Percentiles rank a stretch among this genome's conserved stretches.
Evolutionary conservation across 2,329 filamentous ascomycete genomes (phyloP).

Genomic region (Fusarium nodosum): DNA sequence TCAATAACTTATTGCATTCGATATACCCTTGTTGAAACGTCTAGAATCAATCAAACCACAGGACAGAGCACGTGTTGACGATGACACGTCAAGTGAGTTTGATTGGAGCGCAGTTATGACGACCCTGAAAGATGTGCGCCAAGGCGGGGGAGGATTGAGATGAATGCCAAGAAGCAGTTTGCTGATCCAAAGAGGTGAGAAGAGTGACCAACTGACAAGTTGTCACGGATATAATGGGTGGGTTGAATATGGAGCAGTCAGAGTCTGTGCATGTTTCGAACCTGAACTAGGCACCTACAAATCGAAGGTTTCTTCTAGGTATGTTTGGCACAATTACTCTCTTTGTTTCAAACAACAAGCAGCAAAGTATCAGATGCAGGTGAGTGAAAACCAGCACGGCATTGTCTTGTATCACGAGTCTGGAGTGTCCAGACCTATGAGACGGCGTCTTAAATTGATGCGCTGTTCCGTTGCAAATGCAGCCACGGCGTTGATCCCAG

Average conservation of each 20-base stretch:
- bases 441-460: not conserved
- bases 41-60: slow-evolving; percentile 11
- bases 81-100: slow-evolving; percentile 30
- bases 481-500: slow-evolving; percentile 18
- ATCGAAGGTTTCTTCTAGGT: not conserved
- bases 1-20: not conserved
- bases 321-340: not conserved
- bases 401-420: not conserved
- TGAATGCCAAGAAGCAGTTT: slow-evolving; percentile 33
- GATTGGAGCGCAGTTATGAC: slow-evolving; percentile 37
- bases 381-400: not conserved
- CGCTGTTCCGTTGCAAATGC: slow-evolving; percentile 1
- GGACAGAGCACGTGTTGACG: slow-evolving; percentile 27
- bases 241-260: not conserved
- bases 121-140: slow-evolving; percentile 37
- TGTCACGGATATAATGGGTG: not conserved
- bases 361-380: not conserved
- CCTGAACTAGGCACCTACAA: not conserved
- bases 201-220: slow-evolving; percentile 10
- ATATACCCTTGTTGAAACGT: not conserved
- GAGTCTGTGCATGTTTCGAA: slow-evolving; percentile 7
- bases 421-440: not conserved
- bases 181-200: slow-evolving; percentile 12
- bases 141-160: slow-evolving; percentile 13
- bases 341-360: not conserved